Percentiles rank a stretch among this genome's conserved stretches.
phyloP scores from a whole-genome alignment of 164 flowering plant species.

The Kingdonia uniflora region DNA sequence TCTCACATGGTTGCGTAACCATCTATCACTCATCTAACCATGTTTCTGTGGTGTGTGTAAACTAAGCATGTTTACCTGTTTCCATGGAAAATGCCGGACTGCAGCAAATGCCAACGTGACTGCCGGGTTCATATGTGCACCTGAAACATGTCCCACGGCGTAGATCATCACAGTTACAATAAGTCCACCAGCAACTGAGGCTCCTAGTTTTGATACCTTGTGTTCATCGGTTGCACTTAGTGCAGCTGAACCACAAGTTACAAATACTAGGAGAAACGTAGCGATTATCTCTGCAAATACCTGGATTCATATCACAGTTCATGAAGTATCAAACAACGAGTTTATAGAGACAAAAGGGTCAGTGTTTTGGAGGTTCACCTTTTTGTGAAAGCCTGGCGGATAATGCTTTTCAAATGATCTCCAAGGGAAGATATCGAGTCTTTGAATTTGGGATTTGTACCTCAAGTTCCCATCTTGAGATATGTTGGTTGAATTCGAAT shows the following conservation, averaged over 20 bases:
- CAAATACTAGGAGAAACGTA: constrained; percentile 65
- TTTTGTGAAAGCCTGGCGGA: constrained; percentile 27
- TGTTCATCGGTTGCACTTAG: constrained; percentile 33
- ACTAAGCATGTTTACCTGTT: constrained; percentile 32
- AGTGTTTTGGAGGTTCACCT: constrained; percentile 13
- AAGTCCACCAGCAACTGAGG: constrained; percentile 75
- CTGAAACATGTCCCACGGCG: constrained; percentile 79
- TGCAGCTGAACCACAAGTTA: constrained; percentile 65
- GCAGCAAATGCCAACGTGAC: constrained; percentile 75
- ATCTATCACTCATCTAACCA: too few species aligned
- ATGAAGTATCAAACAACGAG: neutral
- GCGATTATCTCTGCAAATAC: constrained; percentile 63
- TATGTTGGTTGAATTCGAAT: neutral
- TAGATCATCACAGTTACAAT: constrained; percentile 85
- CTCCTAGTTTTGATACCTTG: constrained; percentile 50
- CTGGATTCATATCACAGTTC: constrained; percentile 16
- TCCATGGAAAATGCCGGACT: constrained; percentile 61
- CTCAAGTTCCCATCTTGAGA: too few species aligned
- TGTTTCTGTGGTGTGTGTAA: too few species aligned
- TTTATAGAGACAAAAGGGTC: neutral
- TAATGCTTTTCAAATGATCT: constrained; percentile 13
- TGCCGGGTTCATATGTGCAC: constrained; percentile 93
- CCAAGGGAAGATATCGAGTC: neutral
- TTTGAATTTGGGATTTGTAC: neutral
- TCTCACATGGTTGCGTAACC: too few species aligned